Conservation (phyloP, 108 stramenopile genomes). For the Cyclostephanos tholiformis region DNA sequence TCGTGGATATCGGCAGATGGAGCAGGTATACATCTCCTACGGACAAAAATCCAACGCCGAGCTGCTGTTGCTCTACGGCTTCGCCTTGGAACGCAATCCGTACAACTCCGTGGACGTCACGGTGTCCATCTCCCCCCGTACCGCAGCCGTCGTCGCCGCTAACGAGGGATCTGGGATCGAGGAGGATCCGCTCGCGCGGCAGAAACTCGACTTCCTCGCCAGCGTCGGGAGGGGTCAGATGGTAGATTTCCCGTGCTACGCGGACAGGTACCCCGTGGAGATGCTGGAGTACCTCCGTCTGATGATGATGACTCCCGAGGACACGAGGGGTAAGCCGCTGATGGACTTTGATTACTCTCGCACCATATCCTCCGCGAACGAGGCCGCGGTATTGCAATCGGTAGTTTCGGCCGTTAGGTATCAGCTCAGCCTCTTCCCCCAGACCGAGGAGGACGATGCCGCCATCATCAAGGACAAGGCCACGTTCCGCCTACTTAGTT, state of each 20-base stretch:
- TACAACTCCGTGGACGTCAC: conserved; percentile 96
- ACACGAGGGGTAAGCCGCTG: conserved; percentile 78
- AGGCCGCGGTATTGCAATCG: conserved; percentile 86
- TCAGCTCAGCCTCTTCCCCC: conserved; percentile 86
- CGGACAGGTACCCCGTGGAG: conserved; percentile 94
- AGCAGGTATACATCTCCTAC: conserved; percentile 94
- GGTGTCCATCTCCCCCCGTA: conserved; percentile 80
- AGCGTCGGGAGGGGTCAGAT: conserved; percentile 75
- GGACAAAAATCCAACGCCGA: conserved; percentile 96
- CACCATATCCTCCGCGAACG: conserved; percentile 88
- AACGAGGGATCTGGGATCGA: conserved; percentile 33
- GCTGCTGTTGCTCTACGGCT: conserved; percentile 92
- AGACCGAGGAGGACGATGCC: conserved; percentile 88
- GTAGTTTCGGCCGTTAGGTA: conserved; percentile 84
- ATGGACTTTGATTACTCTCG: conserved; percentile 82
- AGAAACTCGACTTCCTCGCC: conserved; percentile 87
- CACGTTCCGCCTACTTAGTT: conserved; percentile 74
- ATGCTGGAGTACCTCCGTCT: conserved; percentile 94
- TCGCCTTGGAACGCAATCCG: conserved; percentile 94
- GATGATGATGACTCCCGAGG: conserved; percentile 92
- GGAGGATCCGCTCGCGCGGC: conserved; percentile 79
- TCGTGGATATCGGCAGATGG: conserved; percentile 92
- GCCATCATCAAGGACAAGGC: conserved; percentile 84
- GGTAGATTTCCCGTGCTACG: conserved; percentile 93
- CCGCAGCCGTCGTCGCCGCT: conserved; percentile 56